A percentile compares a stretch with the other conserved stretches of the same genome.
These are phyloP conservation scores for Globisporangium iwayamae DNA, from an alignment of 352 stramenopile species.

Conservation along the genomic window DNA sequence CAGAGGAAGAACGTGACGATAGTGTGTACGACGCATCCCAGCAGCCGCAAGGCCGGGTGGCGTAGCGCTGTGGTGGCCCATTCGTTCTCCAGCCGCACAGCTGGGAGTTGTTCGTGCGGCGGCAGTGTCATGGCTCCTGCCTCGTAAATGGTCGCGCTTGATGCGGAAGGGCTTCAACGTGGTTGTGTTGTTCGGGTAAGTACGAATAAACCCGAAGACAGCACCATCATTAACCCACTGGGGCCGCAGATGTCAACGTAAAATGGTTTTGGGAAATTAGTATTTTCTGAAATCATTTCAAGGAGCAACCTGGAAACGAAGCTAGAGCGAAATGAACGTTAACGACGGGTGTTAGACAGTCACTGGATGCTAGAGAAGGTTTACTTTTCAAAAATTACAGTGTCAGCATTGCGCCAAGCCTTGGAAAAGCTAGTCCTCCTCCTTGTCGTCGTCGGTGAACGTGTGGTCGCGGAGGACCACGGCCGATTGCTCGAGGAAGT, in stretches of 20 bases:
- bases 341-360: too few relatives aligned
- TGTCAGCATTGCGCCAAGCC: too few relatives aligned
- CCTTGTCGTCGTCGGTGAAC: conserved; percentile 30
- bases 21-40: conserved; percentile 30
- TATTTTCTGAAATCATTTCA: too few relatives aligned
- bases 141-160: not conserved
- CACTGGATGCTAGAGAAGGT: too few relatives aligned
- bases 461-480: conserved; percentile 50
- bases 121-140: not conserved
- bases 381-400: too few relatives aligned
- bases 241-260: too few relatives aligned
- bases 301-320: too few relatives aligned
- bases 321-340: too few relatives aligned
- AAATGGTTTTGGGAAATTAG: too few relatives aligned
- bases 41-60: conserved; percentile 33
- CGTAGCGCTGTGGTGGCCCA: conserved; percentile 44
- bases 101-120: not conserved
- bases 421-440: not conserved
- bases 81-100: conserved; percentile 30
- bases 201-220: not conserved
- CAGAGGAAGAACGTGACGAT: conserved; percentile 34
- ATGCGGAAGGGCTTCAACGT: not conserved
- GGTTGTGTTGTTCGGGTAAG: not conserved
- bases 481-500: conserved; percentile 50
- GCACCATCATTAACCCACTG: not conserved